These are phyloP conservation scores for Hirsutella thompsonii DNA, from an alignment of 2,329 filamentous ascomycete genomes.

Conservation along the genomic window DNA sequence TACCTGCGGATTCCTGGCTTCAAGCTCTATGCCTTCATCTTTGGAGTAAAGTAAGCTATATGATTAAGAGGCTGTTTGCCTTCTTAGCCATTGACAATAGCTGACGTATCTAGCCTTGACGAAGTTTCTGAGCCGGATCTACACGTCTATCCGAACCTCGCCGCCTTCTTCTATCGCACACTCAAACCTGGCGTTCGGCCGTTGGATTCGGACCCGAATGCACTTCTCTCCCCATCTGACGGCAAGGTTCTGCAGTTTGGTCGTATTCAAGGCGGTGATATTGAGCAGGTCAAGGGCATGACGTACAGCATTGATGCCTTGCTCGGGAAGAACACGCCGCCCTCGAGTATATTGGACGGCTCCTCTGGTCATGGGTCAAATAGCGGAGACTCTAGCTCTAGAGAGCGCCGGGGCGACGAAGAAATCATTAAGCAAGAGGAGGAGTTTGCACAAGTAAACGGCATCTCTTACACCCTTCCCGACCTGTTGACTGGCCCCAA, in stretches of 20 bases:
- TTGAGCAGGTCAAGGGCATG: constrained; percentile 98
- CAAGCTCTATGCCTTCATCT: constrained; percentile 79
- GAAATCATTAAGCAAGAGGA: constrained; percentile 69
- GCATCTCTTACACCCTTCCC: constrained; percentile 88
- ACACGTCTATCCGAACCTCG: constrained; percentile 81
- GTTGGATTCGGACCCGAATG: constrained; percentile 67
- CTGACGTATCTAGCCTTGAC: constrained; percentile 43
- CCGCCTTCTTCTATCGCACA: constrained; percentile 92
- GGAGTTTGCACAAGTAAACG: constrained; percentile 88
- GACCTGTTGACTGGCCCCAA: constrained; percentile 67
- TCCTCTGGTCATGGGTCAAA: constrained; percentile 11
- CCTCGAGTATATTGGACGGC: constrained; percentile 36
- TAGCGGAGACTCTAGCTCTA: constrained; percentile 9
- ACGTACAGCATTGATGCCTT: constrained; percentile 94
- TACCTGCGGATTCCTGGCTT: constrained; percentile 81
- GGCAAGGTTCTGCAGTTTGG: constrained; percentile 87
- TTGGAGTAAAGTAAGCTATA: constrained; percentile 60
- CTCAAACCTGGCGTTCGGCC: constrained; percentile 82
- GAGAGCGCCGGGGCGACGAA: constrained; percentile 32
- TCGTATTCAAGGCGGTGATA: constrained; percentile 81
- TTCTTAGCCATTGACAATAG: neutral
- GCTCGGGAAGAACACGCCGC: constrained; percentile 54
- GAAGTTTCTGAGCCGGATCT: constrained; percentile 85
- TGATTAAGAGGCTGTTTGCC: neutral
- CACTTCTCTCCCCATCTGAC: constrained; percentile 78